phyloP scores from a whole-genome alignment of 2,329 filamentous ascomycete species.

The Plenodomus biglobosus region DNA sequence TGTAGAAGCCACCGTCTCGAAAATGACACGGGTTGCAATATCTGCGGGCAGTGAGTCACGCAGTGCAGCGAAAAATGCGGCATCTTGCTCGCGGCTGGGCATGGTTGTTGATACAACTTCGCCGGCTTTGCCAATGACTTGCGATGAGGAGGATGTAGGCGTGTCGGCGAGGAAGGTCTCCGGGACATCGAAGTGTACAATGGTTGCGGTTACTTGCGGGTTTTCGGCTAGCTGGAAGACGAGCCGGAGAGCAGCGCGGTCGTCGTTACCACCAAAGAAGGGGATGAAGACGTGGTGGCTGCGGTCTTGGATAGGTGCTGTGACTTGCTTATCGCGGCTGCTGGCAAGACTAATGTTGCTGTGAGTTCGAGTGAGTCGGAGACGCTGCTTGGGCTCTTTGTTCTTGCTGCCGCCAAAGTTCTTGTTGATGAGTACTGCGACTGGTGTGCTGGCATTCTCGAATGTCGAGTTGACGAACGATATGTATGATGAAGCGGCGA shows the following conservation, averaged over 20 bases:
- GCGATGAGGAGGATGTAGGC: conserved; percentile 6
- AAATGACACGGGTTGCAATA: conserved; percentile 59
- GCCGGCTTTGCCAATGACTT: conserved; percentile 17
- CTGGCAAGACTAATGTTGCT: conserved; percentile 53
- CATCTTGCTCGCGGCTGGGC: conserved; percentile 47
- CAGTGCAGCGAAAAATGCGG: conserved; percentile 60
- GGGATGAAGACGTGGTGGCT: conserved; percentile 84
- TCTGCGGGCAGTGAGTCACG: conserved; percentile 57
- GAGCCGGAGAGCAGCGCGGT: conserved; percentile 75
- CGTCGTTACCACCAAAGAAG: conserved; percentile 83
- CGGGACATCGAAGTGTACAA: conserved; percentile 60
- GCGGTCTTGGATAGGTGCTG: conserved; percentile 62
- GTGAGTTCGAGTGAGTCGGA: conserved; percentile 31
- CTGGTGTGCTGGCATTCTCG: conserved; percentile 63
- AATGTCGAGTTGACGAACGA: conserved; percentile 73
- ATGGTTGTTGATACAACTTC: conserved; percentile 13
- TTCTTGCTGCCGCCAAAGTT: conserved; percentile 58
- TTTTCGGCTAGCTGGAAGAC: conserved; percentile 84
- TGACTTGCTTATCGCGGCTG: conserved; percentile 57
- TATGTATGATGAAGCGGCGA: conserved; percentile 65
- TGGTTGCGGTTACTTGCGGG: conserved; percentile 73
- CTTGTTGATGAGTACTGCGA: conserved; percentile 79
- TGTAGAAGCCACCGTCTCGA: conserved; percentile 50
- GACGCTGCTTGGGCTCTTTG: conserved; percentile 31
- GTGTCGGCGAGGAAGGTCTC: conserved; percentile 20